Evolutionary conservation across 768 basidiomycete genomes (phyloP), one percentile per base, ranked within the genome.

Genomic region (Mycena leptocephala): DNA sequence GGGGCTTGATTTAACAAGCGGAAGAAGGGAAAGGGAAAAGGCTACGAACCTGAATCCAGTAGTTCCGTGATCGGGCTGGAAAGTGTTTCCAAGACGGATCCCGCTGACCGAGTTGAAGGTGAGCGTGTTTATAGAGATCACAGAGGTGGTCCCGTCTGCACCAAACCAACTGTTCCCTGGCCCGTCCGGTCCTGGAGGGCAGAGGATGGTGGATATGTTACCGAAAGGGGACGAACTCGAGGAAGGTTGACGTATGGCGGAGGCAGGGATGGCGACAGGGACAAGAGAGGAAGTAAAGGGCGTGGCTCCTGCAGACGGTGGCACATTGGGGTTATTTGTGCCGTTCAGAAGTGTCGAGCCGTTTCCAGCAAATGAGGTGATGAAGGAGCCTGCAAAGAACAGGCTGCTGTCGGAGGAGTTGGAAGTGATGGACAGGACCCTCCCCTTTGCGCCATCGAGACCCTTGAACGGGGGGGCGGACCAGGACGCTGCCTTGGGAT

Each of bases 271-370:
- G 37, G 95, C 92, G 39, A 97, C 86, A 22, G 95, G 95, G 43
- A 97, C 96, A 62, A 98, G 92, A 13, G 96, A 97, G 2, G 95
- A 95, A 5, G 97, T 95, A 82, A 95, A 96, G 0, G 95, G 95
- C 0, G 95, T 94, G 18, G 96, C 95, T 32, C 95, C 93, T 2
- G 92, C 82, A 26, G 96, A 97, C 79, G 92, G 93, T 16, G 96
- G 96, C 5, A 97, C 93, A 74, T 95, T 97, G 14, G 96, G 96
- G 81, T 96, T 97, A 81, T 94, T 94, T 51, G 93, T 93, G 76
- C 90, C 90, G 81, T 93, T 94, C 61, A 92, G 79, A 53, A 79
- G 68, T 20, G 85, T 81, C 37, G 88, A 84, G 8, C 84, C 87
- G 76, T 87, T 90, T 56, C 92, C 92, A 33, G 85, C 84, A 81